A percentile compares a stretch with the other conserved stretches of the same genome.
Conservation (phyloP, 2,329 filamentous ascomycete genomes). For the Talaromyces sp. region DNA sequence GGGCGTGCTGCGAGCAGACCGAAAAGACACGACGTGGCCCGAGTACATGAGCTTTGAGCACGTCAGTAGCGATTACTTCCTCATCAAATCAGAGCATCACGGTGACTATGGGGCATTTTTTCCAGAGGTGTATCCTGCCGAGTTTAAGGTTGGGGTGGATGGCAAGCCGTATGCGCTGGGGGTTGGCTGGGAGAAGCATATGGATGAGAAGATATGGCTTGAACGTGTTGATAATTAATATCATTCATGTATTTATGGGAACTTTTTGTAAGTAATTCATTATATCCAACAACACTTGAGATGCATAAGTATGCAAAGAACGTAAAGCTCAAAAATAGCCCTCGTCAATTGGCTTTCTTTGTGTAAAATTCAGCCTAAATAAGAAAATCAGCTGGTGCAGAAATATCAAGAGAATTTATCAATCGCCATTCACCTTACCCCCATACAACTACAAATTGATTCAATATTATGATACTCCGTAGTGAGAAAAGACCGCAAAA, state of each 20-base stretch:
- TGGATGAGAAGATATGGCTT: conserved; percentile 9
- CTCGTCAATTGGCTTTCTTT: too few relatives aligned
- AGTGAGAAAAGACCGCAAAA: neutral
- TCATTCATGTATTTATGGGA: neutral
- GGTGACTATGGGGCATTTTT: neutral
- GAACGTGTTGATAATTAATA: neutral
- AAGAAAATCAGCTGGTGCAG: too few relatives aligned
- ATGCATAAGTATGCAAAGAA: too few relatives aligned
- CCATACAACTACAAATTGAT: too few relatives aligned
- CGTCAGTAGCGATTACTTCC: conserved; percentile 9
- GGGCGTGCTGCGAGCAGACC: conserved; percentile 7
- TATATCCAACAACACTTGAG: too few relatives aligned
- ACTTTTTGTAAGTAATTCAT: neutral
- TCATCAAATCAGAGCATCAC: neutral
- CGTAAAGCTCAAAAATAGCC: too few relatives aligned
- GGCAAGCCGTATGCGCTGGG: neutral
- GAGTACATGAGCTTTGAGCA: conserved; percentile 7
- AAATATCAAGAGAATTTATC: too few relatives aligned
- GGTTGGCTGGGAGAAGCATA: conserved; percentile 5
- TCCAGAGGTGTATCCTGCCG: conserved; percentile 1
- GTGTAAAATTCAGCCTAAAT: too few relatives aligned
- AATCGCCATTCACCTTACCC: too few relatives aligned
- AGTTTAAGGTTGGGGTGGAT: conserved; percentile 1
- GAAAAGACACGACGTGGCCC: conserved; percentile 4
- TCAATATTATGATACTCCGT: too few relatives aligned